These are phyloP conservation scores for Phytopythium kandeliae DNA, from an alignment of 352 stramenopile species.

Conservation along the genomic window DNA sequence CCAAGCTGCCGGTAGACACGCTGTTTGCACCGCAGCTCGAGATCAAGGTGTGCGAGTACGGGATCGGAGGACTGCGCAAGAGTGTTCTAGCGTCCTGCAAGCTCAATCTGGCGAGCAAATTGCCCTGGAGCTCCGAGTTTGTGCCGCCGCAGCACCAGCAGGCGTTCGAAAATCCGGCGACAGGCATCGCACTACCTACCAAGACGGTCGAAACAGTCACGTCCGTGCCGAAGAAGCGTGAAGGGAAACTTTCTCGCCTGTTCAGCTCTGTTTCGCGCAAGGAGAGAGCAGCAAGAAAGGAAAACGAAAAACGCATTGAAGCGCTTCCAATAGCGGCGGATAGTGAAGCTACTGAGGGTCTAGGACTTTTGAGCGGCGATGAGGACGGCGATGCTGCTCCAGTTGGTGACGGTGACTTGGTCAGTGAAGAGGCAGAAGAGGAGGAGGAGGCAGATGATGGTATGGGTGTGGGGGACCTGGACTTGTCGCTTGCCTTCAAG, in stretches of 20 bases:
- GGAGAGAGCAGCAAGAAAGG: slow-evolving; percentile 6
- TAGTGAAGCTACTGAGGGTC: not conserved
- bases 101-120: slow-evolving; percentile 48
- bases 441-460: slow-evolving; percentile 34
- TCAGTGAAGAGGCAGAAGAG: slow-evolving; percentile 9
- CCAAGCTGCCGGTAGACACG: slow-evolving; percentile 51
- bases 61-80: slow-evolving; percentile 49
- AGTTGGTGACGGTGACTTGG: slow-evolving; percentile 2
- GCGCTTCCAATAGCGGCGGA: not conserved
- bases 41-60: slow-evolving; percentile 54
- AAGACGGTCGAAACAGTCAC: slow-evolving; percentile 1
- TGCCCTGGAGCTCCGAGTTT: slow-evolving; percentile 66
- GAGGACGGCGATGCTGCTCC: not conserved
- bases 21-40: slow-evolving; percentile 56
- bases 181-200: not conserved
- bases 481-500: slow-evolving; percentile 20
- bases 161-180: slow-evolving; percentile 42
- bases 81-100: slow-evolving; percentile 46
- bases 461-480: slow-evolving; percentile 50
- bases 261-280: not conserved
- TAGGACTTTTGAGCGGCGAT: not conserved
- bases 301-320: slow-evolving; percentile 5
- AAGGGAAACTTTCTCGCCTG: not conserved
- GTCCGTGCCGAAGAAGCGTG: not conserved
- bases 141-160: slow-evolving; percentile 21